phyloP scores from a whole-genome alignment of 108 stramenopile genomes.

The Cyclostephanos tholiformis region DNA sequence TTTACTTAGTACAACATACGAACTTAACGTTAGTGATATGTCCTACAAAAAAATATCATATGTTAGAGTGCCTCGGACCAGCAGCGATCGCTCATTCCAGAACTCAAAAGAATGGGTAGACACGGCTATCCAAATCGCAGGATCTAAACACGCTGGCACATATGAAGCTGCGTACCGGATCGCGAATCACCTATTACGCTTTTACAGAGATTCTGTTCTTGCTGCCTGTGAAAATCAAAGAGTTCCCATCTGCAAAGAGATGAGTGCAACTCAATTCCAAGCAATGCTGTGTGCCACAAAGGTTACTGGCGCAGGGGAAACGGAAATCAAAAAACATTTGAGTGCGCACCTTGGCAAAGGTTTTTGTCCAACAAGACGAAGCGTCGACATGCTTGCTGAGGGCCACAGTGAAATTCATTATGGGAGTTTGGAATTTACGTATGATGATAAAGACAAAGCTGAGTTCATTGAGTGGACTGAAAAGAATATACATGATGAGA shows the following conservation, averaged over 20 bases:
- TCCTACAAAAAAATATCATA: too few relatives aligned
- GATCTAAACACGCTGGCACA: too few relatives aligned
- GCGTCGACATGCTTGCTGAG: conserved; percentile 7
- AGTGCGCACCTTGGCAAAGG: conserved; percentile 4
- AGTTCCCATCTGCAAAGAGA: conserved; percentile 2
- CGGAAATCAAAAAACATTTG: conserved; percentile 6
- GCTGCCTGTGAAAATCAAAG: not conserved
- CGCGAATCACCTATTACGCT: conserved; percentile 1
- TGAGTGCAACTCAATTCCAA: conserved; percentile 5
- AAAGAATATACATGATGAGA: conserved; percentile 3
- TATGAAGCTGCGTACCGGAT: conserved; percentile 6
- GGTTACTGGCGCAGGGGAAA: not conserved
- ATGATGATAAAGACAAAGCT: not conserved
- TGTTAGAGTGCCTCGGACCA: too few relatives aligned
- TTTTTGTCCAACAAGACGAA: conserved; percentile 4
- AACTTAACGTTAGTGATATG: too few relatives aligned
- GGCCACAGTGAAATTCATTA: conserved; percentile 1
- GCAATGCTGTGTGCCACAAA: not conserved
- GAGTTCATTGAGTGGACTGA: not conserved
- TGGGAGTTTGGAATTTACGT: conserved; percentile 8
- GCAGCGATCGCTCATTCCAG: too few relatives aligned
- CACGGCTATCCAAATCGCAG: too few relatives aligned
- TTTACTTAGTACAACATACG: too few relatives aligned
- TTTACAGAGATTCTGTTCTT: conserved; percentile 1
- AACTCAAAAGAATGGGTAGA: too few relatives aligned